A percentile compares a stretch with the other conserved stretches of the same genome.
These are phyloP conservation scores for Coniosporium apollinis DNA, from an alignment of 495 filamentous ascomycete genomes.

Conservation along the genomic window DNA sequence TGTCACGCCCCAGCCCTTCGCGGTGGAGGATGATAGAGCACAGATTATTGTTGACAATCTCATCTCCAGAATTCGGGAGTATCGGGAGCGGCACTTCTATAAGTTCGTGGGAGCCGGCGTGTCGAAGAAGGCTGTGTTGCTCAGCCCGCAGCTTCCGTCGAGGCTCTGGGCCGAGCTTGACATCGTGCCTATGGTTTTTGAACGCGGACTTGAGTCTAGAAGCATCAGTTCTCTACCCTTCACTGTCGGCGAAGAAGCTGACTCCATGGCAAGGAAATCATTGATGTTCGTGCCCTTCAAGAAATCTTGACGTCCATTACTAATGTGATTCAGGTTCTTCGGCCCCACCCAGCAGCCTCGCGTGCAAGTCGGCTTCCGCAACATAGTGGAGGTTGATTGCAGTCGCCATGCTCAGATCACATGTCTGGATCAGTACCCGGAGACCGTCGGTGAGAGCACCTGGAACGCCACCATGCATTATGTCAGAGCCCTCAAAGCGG, in stretches of 20 bases:
- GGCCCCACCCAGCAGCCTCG: conserved; percentile 58
- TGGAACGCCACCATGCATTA: conserved; percentile 57
- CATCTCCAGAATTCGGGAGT: conserved; percentile 13
- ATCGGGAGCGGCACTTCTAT: conserved; percentile 17
- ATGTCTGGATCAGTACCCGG: conserved; percentile 43
- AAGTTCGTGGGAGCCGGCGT: conserved; percentile 32
- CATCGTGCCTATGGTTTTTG: conserved; percentile 49
- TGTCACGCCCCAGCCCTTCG: conserved; percentile 17
- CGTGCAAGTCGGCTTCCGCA: conserved; percentile 56
- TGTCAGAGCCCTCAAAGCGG: conserved; percentile 45
- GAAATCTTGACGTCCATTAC: background rate
- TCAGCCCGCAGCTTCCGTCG: conserved; percentile 45
- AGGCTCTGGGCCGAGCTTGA: conserved; percentile 71
- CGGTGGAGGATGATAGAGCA: conserved; percentile 1
- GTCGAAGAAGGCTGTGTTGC: conserved; percentile 31
- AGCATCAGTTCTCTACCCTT: conserved; percentile 15
- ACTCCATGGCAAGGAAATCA: conserved; percentile 72
- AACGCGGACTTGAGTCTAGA: conserved; percentile 22
- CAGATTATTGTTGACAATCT: conserved; percentile 13
- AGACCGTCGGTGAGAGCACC: conserved; percentile 41
- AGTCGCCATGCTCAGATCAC: conserved; percentile 44
- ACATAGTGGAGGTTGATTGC: conserved; percentile 61
- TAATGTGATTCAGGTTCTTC: conserved; percentile 40
- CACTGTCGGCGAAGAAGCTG: conserved; percentile 65
- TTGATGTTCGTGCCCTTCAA: conserved; percentile 35